These are phyloP conservation scores for Globisporangium spiculum DNA, from an alignment of 352 stramenopile species.

Conservation along the genomic window DNA sequence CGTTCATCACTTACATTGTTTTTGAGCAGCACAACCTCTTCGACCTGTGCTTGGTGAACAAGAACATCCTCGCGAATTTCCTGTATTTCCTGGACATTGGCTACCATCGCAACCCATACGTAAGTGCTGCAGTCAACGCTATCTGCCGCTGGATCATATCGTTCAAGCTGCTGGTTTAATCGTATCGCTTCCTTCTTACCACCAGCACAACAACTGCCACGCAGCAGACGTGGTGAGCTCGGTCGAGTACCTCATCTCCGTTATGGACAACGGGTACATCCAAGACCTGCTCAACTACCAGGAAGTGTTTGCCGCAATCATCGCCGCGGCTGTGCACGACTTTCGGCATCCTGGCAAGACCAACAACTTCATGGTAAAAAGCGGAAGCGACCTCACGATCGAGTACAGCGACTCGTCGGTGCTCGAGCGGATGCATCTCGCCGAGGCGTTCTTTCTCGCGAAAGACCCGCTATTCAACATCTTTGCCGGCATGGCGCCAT, in stretches of 20 bases:
- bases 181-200: background rate
- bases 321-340: conserved; percentile 82
- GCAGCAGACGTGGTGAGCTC: conserved; percentile 79
- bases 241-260: conserved; percentile 77
- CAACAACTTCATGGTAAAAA: conserved; percentile 87
- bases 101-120: conserved; percentile 80
- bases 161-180: background rate
- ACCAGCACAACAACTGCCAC: conserved; percentile 79
- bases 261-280: conserved; percentile 79
- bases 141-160: background rate
- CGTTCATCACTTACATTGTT: conserved; percentile 81
- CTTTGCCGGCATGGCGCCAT: conserved; percentile 57
- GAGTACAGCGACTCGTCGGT: conserved; percentile 83
- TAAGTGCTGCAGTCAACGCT: conserved; percentile 24
- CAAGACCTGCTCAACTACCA: conserved; percentile 77
- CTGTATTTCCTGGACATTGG: conserved; percentile 78
- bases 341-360: conserved; percentile 82
- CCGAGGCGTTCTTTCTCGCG: conserved; percentile 74
- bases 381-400: conserved; percentile 65
- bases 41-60: conserved; percentile 66
- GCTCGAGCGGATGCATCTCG: conserved; percentile 83
- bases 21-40: conserved; percentile 86
- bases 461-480: conserved; percentile 74
- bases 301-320: conserved; percentile 76
- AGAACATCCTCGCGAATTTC: conserved; percentile 75